phyloP scores from a whole-genome alignment of 768 basidiomycete species.

The Suillus hirtellus region DNA sequence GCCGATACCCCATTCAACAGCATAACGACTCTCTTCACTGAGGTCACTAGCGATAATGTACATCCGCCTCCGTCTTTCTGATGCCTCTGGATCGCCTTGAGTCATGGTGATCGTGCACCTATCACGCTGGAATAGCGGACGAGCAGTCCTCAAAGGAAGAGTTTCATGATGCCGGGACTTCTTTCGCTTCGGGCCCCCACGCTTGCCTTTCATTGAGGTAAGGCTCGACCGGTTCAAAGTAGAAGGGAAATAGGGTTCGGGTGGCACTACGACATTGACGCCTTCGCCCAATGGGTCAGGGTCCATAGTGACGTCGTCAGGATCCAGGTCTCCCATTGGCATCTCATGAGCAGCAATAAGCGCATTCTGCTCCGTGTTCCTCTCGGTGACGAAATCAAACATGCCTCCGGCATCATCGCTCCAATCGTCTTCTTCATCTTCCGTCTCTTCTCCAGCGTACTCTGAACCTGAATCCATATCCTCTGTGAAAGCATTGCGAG shows the following conservation, averaged over 20 bases:
- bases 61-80: slow-evolving; percentile 55
- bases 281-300: slow-evolving; percentile 91
- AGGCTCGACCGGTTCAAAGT: slow-evolving; percentile 61
- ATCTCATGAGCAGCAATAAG: slow-evolving; percentile 39
- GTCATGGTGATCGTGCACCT: slow-evolving; percentile 87
- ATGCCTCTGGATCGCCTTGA: slow-evolving; percentile 76
- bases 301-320: slow-evolving; percentile 55
- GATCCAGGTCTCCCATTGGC: slow-evolving; percentile 28
- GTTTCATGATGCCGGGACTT: slow-evolving; percentile 63
- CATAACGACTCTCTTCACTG: slow-evolving; percentile 91
- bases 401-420: slow-evolving; percentile 53
- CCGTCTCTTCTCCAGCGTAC: slow-evolving; percentile 44
- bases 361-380: slow-evolving; percentile 86
- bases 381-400: slow-evolving; percentile 81
- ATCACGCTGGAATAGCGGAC: slow-evolving; percentile 88
- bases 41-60: slow-evolving; percentile 95
- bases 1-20: slow-evolving; percentile 97
- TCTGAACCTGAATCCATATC: slow-evolving; percentile 69
- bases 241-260: slow-evolving; percentile 78
- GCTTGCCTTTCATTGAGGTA: slow-evolving; percentile 34
- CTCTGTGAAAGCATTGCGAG: slow-evolving; percentile 63
- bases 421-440: slow-evolving; percentile 61
- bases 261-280: slow-evolving; percentile 83
- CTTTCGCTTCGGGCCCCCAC: slow-evolving; percentile 52
- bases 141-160: slow-evolving; percentile 63